Conservation (phyloP, 1,284 basidiomycete genomes). For the Puccinia triticina region DNA sequence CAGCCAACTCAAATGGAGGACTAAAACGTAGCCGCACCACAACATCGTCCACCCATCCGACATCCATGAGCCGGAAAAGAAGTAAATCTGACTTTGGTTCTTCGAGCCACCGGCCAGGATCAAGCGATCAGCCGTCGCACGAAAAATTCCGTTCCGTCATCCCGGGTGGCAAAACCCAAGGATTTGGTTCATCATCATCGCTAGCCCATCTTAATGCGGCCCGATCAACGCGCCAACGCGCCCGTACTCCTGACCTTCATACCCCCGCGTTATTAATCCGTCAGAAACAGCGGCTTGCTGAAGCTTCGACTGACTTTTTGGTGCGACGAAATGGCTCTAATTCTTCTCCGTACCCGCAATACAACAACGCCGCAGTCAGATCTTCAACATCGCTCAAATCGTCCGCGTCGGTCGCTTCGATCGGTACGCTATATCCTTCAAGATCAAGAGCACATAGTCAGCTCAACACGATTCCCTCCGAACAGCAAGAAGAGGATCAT, state of each 20-base stretch:
- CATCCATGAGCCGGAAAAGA: conserved; percentile 37
- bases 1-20: not conserved
- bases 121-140: not conserved
- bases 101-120: not conserved
- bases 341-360: conserved; percentile 16
- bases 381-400: conserved; percentile 35
- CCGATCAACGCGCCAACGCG: conserved; percentile 12
- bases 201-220: conserved; percentile 6
- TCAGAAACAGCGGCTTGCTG: conserved; percentile 22
- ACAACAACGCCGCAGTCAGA: not conserved
- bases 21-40: conserved; percentile 41
- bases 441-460: conserved; percentile 35
- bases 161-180: not conserved
- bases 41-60: conserved; percentile 10
- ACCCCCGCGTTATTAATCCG: conserved; percentile 31
- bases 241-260: conserved; percentile 6
- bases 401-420: conserved; percentile 5
- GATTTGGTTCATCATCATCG: conserved; percentile 34
- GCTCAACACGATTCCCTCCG: not conserved
- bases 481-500: not conserved
- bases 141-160: not conserved
- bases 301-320: not conserved
- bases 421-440: conserved; percentile 8
- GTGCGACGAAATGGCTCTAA: not conserved
- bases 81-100: conserved; percentile 44